Percentiles rank a stretch among this genome's conserved stretches.
Conservation (phyloP, 805 yeast genomes). For the Cyberlindnera bimundalis region DNA sequence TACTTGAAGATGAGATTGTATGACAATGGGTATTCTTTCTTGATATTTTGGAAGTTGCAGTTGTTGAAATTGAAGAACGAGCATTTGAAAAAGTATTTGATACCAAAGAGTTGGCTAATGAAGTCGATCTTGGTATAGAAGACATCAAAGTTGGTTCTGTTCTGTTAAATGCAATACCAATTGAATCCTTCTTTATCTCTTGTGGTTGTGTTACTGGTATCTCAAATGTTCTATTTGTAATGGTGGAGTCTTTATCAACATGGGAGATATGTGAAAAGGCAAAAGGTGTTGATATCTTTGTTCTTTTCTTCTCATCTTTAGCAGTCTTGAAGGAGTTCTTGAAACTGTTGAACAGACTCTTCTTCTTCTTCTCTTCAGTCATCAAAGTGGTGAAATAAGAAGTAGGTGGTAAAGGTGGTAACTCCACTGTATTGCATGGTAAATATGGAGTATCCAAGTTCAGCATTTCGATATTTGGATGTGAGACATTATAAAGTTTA, state of each 20-base stretch:
- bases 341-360: conserved; percentile 29
- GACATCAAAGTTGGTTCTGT: conserved; percentile 2
- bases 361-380: conserved; percentile 13
- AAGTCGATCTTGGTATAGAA: conserved; percentile 18
- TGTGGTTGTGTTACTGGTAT: conserved; percentile 8
- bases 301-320: conserved; percentile 8
- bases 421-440: conserved; percentile 32
- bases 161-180: conserved; percentile 15
- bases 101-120: conserved; percentile 21
- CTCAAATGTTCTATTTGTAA: conserved; percentile 16
- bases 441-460: conserved; percentile 35
- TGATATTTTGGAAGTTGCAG: conserved; percentile 19
- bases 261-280: conserved; percentile 40
- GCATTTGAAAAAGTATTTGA: conserved; percentile 16
- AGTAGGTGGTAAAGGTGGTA: conserved; percentile 34
- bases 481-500: conserved; percentile 30
- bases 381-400: conserved; percentile 18
- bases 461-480: conserved; percentile 30
- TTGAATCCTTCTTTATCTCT: neutral
- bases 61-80: conserved; percentile 25
- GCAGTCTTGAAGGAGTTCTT: conserved; percentile 17
- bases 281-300: conserved; percentile 36
- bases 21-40: conserved; percentile 15
- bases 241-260: conserved; percentile 29
- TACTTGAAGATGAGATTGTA: conserved; percentile 19